Evolutionary conservation across 1,284 basidiomycete species (phyloP), one percentile per base, ranked within the genome.

Genomic region (Malassezia caprae): DNA sequence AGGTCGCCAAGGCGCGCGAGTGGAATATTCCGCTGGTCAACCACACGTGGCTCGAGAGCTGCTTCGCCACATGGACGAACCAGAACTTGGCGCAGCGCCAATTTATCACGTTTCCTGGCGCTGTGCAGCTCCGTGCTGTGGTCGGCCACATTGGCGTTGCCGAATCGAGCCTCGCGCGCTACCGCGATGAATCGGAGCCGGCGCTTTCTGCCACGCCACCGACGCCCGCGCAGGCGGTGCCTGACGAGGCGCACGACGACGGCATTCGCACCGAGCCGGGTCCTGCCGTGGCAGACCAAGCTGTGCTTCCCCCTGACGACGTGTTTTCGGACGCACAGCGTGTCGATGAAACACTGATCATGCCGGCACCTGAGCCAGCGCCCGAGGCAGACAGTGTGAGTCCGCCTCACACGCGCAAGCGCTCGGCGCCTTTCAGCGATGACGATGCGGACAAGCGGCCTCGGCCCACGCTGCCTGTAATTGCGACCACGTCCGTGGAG

Each of bases 1-100:
- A 90, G 76, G 83, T 85, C 0, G 76, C 77, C 7, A 85, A 85
- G 67, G 87, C 88, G 0, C 77, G 78, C 8, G 78, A 82, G 0
- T 91, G 89, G 89, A 81, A 81, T 0, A 86, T 91, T 56, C 85
- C 87, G 0, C 78, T 90, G 54, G 85, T 91, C 12, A 90, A 90
- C 63, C 90, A 93, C 65, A 79, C 81, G 0, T 93, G 88, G 86
- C 79, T 93, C 6, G 89, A 91, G 70, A 86, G 88, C 60, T 90
- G 86, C 72, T 87, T 89, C 40, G 55, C 55, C n/a, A 57, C 55
- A 13, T 57, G 55, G 55, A 57, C 43, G 24, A 57, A 52, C 19
- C 55, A 57, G 8, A 46, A 40, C 30, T 34, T 57, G 26, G 55
- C 50, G 21, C 55, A 57, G 49, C 45, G 41, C 23, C 42, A 44